These are phyloP conservation scores for Dryadomyces quercivorus DNA, from an alignment of 2,329 filamentous ascomycete species.

Conservation along the genomic window DNA sequence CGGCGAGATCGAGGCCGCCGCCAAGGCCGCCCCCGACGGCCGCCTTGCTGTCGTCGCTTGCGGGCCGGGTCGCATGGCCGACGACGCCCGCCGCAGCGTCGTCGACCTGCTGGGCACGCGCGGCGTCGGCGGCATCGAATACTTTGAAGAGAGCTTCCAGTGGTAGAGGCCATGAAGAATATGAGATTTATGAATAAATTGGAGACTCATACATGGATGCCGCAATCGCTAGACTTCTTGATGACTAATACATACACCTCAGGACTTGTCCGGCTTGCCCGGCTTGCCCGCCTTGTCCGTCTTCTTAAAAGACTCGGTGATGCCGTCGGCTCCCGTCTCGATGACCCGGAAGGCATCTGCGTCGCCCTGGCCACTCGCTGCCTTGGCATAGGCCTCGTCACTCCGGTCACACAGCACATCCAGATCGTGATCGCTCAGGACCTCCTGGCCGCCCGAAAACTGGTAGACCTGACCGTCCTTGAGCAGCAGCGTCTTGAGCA, in stretches of 20 bases:
- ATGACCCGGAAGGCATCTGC: slow-evolving; percentile 65
- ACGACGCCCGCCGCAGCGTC: slow-evolving; percentile 8
- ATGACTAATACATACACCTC: no score
- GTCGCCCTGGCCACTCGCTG: slow-evolving; percentile 66
- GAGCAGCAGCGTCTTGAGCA: slow-evolving; percentile 48
- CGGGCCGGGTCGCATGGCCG: slow-evolving; percentile 11
- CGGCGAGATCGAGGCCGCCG: slow-evolving; percentile 17
- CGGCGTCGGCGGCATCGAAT: slow-evolving; percentile 6
- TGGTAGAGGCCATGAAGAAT: slow-evolving; percentile 7
- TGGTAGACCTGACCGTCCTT: slow-evolving; percentile 60
- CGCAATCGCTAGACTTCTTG: no score
- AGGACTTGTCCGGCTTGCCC: no score
- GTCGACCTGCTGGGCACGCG: slow-evolving; percentile 3
- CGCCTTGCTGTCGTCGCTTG: slow-evolving; percentile 12
- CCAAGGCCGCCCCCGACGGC: slow-evolving; percentile 11
- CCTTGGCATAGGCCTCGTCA: slow-evolving; percentile 52
- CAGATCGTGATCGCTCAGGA: slow-evolving; percentile 67
- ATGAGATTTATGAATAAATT: slow-evolving; percentile 4
- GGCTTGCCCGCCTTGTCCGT: neutral
- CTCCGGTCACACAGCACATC: slow-evolving; percentile 66
- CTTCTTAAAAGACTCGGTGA: slow-evolving; percentile 17
- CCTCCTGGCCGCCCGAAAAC: slow-evolving; percentile 44
- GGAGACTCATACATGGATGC: no score
- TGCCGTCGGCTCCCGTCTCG: slow-evolving; percentile 54
- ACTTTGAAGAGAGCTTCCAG: slow-evolving; percentile 13